Conservation (phyloP, 1,284 basidiomycete species). For the Ceratobasidium sp. region DNA sequence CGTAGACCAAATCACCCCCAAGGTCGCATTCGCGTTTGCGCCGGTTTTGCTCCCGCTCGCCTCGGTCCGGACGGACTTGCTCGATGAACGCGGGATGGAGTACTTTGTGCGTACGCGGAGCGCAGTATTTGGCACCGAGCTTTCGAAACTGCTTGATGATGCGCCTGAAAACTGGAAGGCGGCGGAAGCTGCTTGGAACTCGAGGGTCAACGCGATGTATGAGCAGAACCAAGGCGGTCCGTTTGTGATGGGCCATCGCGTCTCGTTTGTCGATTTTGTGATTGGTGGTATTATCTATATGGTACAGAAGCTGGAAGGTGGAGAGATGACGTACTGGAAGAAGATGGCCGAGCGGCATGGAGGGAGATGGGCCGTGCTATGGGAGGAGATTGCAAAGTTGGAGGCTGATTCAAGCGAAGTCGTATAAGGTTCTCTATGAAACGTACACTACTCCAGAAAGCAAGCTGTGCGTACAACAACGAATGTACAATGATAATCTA, state of each 20-base stretch:
- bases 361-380: constrained; percentile 2
- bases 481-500: not conserved
- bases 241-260: constrained; percentile 25
- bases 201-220: not conserved
- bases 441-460: not conserved
- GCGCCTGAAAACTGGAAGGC: not conserved
- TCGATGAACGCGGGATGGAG: constrained; percentile 46
- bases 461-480: not conserved
- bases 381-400: constrained; percentile 12
- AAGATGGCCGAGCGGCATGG: not conserved
- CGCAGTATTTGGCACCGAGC: constrained; percentile 26
- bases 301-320: constrained; percentile 16
- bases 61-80: constrained; percentile 30
- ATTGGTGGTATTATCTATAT: not conserved
- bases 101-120: constrained; percentile 33
- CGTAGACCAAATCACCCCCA: not conserved
- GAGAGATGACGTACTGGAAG: constrained; percentile 5
- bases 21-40: not conserved
- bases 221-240: constrained; percentile 19
- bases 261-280: constrained; percentile 44
- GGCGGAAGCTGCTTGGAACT: not conserved
- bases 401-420: constrained; percentile 31
- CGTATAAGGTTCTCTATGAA: not conserved
- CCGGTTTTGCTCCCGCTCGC: not conserved
- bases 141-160: constrained; percentile 7